Conservation (phyloP, 1,139 yeast genomes). For the Maudiozyma humilis region DNA sequence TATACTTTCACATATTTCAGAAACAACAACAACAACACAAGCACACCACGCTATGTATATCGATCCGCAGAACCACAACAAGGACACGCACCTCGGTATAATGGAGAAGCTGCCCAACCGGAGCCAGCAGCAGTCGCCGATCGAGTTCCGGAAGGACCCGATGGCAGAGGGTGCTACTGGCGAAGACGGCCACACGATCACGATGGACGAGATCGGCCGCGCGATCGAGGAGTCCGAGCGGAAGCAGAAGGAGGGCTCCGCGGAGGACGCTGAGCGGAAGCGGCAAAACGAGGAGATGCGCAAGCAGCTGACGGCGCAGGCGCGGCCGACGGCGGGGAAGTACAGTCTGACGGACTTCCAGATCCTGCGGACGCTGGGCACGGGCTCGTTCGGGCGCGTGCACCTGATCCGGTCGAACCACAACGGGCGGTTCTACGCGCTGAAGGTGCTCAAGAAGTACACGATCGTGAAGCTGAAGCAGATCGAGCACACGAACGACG, state of each 20-base stretch:
- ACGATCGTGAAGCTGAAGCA: slow-evolving; percentile 92
- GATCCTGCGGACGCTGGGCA: slow-evolving; percentile 84
- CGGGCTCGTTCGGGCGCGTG: slow-evolving; percentile 95
- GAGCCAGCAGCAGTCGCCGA: slow-evolving; percentile 1
- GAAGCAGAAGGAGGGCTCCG: background rate
- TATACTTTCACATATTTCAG: too few species aligned
- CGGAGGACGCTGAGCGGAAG: background rate
- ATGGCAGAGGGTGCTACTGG: background rate
- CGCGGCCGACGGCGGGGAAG: slow-evolving; percentile 72
- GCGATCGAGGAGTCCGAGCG: slow-evolving; percentile 9
- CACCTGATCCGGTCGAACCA: slow-evolving; percentile 87
- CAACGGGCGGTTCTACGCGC: slow-evolving; percentile 86
- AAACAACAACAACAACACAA: background rate
- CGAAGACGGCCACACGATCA: background rate
- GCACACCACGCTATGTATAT: slow-evolving; percentile 3
- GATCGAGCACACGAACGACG: slow-evolving; percentile 95
- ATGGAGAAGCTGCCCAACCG: slow-evolving; percentile 2
- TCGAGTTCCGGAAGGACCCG: too few species aligned
- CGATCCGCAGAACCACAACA: slow-evolving; percentile 6
- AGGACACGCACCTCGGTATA: slow-evolving; percentile 4
- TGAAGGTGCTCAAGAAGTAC: slow-evolving; percentile 81
- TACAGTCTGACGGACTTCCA: slow-evolving; percentile 81
- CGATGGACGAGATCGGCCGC: slow-evolving; percentile 8
- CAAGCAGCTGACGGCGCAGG: slow-evolving; percentile 20
- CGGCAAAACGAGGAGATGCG: slow-evolving; percentile 3